Evolutionary conservation across 179 eudicot species (phyloP), one percentile per base, ranked within the genome.

Genomic region (Nepenthes alata): DNA sequence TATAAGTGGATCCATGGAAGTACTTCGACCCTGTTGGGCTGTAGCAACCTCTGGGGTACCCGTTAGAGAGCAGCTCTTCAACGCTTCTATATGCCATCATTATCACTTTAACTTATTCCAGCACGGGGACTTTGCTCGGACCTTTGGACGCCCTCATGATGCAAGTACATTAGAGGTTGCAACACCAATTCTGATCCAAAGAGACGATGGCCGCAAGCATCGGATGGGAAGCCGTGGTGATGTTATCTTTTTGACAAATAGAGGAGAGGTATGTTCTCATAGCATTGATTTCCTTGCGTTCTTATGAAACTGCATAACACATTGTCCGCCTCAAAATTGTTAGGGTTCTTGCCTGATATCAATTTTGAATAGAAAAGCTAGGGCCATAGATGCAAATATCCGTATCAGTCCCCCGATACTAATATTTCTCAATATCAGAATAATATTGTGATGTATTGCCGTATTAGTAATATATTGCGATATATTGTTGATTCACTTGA

Each of bases 41-140:
- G 78, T 94, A 69, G 99, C 99, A 65, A 94, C 97, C 13, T 94
- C 99, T 62, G 99, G 99, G 48, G 97, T 94, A 55, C 97, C 99
- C 44, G 97, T 94, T 50, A 87, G 97, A 59, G 97, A 90, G 70
- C 97, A 90, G 64, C 96, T 94, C n/a, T 94, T 94, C 57, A 94
- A 94, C 84, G 99, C 90, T 65, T 90, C 99, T 16, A 94, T 94
- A 37, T 94, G 99, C 64, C 99, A 84, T 70, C 85, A 82, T 77
- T 73, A 91, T 62, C 89, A 83, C 65, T 82, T 90, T 65, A 87
- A 84, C 67, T 73, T 90, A 49, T 87, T 83, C 67, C 91, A 81
- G 58, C 89, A 90, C 64, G 96, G 88, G 64, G 98, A 93, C 39
- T 78, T 81, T 58, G 77, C 91, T n/a, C 88, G 94, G 67, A 78